Conservation (phyloP, 345 rosid genomes). For the Sonneratia alba region DNA sequence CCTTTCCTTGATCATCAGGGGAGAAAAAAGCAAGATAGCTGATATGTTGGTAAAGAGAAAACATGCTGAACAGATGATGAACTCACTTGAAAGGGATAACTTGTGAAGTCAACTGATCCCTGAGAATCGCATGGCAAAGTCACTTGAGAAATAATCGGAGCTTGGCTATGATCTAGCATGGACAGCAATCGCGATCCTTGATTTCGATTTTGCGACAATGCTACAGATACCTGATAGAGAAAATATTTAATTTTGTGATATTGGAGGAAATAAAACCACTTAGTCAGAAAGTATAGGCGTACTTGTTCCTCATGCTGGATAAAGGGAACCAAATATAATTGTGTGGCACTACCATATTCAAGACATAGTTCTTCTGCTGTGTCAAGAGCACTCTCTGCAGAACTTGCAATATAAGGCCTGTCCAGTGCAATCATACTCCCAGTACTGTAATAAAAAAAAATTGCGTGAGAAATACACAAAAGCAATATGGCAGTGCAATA, state of each 20-base stretch:
- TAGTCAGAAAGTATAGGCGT: conserved; percentile 8
- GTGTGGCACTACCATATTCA: conserved; percentile 95
- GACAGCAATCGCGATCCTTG: conserved; percentile 58
- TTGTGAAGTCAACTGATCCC: conserved; percentile 74
- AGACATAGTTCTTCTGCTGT: conserved; percentile 54
- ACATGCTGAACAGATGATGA: neutral
- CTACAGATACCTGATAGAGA: conserved; percentile 52
- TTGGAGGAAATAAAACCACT: neutral
- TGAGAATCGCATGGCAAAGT: conserved; percentile 73
- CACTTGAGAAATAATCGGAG: conserved; percentile 67
- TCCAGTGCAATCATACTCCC: conserved; percentile 90
- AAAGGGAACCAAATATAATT: conserved; percentile 69
- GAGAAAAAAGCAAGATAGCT: neutral
- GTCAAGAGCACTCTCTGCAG: conserved; percentile 41
- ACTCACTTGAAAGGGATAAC: conserved; percentile 83
- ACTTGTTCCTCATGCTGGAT: conserved; percentile 75
- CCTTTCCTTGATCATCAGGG: neutral
- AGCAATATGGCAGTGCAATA: conserved; percentile 5
- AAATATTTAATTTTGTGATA: conserved; percentile 11
- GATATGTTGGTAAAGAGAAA: neutral
- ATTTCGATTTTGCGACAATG: conserved; percentile 50
- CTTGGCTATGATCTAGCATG: conserved; percentile 44
- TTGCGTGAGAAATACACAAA: conserved; percentile 7
- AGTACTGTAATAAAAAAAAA: conserved; percentile 33
- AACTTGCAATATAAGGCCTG: conserved; percentile 68